Base-by-base conservation (phyloP, 495 filamentous ascomycete genomes). In the Daldinia concentrica region DNA sequence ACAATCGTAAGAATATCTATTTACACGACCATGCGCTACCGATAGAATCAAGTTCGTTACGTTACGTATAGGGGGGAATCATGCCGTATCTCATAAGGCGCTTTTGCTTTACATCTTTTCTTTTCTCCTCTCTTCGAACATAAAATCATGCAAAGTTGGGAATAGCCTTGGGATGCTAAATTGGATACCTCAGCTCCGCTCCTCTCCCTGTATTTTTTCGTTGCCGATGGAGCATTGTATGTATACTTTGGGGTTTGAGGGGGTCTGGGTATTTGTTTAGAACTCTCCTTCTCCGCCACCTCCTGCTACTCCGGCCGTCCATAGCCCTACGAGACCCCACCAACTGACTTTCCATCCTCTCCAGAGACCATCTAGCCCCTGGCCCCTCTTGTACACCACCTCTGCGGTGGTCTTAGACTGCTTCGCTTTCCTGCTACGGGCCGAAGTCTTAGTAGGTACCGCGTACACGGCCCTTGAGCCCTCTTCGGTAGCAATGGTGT, bases 271-370 rank as follows among this genome's bases (percentile, higher is more conserved):
- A 48, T 19, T 48, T 24, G 12, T 15, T 72, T 66, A 85, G 51
- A 85, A 85, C 65, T 85, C 82, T 30, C 83, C 83, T 37, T 85
- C 82, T 1, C 83, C 82, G 14, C 82, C 81, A 41, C 78, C 80
- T 0, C 81, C 82, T 6, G 83, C 62, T 30, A 84, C 74, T 5
- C 81, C 79, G 2, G 81, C 81, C 2, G 80, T 79, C 93, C 94
- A 95, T 24, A 97, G 87, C 19, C 95, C 95, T 15, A 95, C 90
- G 62, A 98, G 82, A 0, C 94, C 95, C 95, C 95, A 98, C 87
- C 96, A 92, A 9, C 94, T 94, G 17, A 98, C 90, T 75, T 92
- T 90, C 95, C 95, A 99, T 14, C 95, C 95, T 52, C 95, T 86
- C 85, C 93, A 97, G 14, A 99, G 82, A 0, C 96, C 95, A 30